Percentiles rank a stretch among this genome's conserved stretches.
Conservation (phyloP, 2,329 filamentous ascomycete genomes). For the Venturia pyrina region DNA sequence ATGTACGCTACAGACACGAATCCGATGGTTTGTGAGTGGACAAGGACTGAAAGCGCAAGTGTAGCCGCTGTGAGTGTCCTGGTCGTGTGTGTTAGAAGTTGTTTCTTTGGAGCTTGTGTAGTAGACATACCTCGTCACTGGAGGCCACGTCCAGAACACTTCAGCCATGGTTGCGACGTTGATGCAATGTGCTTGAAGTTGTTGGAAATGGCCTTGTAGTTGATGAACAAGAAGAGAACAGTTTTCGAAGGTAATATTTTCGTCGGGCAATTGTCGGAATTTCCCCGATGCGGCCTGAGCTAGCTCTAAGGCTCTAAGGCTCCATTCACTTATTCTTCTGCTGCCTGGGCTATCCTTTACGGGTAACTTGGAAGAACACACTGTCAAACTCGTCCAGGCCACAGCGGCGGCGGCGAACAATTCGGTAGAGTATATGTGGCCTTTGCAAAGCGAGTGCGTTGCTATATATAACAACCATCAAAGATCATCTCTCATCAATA, state of each 20-base stretch:
- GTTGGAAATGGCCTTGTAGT: neutral
- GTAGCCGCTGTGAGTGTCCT: slow-evolving; percentile 60
- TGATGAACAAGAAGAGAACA: neutral
- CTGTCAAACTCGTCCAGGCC: neutral
- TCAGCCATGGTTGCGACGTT: slow-evolving; percentile 24
- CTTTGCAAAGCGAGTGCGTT: neutral
- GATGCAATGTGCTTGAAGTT: neutral
- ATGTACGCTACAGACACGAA: slow-evolving; percentile 46
- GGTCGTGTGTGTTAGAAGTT: slow-evolving; percentile 31
- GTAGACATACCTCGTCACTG: slow-evolving; percentile 50
- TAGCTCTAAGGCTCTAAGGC: neutral
- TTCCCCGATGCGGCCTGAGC: neutral
- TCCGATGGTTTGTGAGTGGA: slow-evolving; percentile 48
- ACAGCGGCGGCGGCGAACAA: neutral
- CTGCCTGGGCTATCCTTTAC: neutral
- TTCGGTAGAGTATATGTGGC: neutral
- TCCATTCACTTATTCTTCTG: neutral
- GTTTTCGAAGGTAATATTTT: neutral
- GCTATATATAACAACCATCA: neutral
- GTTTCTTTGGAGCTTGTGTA: slow-evolving; percentile 10
- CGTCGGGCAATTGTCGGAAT: neutral
- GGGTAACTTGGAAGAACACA: neutral
- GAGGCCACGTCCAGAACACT: slow-evolving; percentile 55
- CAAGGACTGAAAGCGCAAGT: slow-evolving; percentile 51
- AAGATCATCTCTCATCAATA: neutral